Conservation (phyloP, 148 eudicot genomes). For the Fagopyrum tataricum region DNA sequence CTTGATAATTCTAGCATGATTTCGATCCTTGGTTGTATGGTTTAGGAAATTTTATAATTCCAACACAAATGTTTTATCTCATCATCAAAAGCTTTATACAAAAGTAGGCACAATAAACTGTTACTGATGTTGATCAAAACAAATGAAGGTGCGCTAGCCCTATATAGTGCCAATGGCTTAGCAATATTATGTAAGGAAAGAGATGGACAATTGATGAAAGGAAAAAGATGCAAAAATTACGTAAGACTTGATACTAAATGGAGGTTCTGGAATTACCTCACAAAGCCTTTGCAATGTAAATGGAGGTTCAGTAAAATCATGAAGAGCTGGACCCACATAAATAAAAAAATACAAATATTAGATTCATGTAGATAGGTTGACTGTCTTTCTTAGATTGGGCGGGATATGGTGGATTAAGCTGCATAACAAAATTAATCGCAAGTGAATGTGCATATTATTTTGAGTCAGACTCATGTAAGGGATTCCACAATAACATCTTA, state of each 20-base stretch:
- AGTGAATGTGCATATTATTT: not conserved
- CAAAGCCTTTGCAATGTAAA: constrained; percentile 85
- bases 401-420: not conserved
- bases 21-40: too few relatives aligned
- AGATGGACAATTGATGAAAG: not conserved
- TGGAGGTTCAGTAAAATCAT: constrained; percentile 70
- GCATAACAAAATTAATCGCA: not conserved
- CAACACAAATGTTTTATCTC: not conserved
- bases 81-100: not conserved
- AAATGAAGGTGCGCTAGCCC: constrained; percentile 6
- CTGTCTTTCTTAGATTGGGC: not conserved
- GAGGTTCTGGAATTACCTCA: constrained; percentile 65
- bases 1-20: too few relatives aligned
- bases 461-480: not conserved
- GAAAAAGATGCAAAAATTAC: not conserved
- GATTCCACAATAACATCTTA: not conserved
- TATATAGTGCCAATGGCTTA: not conserved
- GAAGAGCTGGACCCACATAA: constrained; percentile 50
- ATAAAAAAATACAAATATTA: not conserved
- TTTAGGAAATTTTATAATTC: too few relatives aligned
- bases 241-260: not conserved
- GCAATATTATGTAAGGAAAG: constrained; percentile 15
- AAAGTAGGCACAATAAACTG: not conserved
- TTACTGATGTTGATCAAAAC: not conserved
- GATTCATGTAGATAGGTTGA: not conserved